Percentiles rank a stretch among this genome's conserved stretches.
Evolutionary conservation across 2,329 filamentous ascomycete genomes (phyloP).

Genomic region (Ceratocystis ficicola): DNA sequence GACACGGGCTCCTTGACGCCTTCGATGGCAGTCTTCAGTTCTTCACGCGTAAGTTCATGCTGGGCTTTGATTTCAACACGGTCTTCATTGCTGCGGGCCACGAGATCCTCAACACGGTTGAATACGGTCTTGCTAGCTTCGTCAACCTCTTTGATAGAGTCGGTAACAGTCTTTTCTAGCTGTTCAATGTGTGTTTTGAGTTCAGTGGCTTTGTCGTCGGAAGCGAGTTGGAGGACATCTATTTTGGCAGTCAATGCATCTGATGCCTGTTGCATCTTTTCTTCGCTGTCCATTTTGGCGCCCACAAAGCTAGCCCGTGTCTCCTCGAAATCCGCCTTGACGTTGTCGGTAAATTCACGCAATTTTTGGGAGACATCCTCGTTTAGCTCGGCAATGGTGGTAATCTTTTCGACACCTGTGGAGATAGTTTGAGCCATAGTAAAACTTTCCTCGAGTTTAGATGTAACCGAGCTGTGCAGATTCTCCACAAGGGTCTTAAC

Average conservation of each 20-base stretch:
- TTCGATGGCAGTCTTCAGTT: slow-evolving; percentile 58
- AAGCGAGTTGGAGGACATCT: slow-evolving; percentile 5
- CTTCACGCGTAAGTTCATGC: slow-evolving; percentile 70
- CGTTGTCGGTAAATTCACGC: slow-evolving; percentile 58
- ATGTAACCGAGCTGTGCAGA: slow-evolving; percentile 63
- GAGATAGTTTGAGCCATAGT: slow-evolving; percentile 58
- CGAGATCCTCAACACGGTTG: slow-evolving; percentile 66
- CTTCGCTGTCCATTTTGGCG: slow-evolving; percentile 70
- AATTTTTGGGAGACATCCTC: slow-evolving; percentile 49
- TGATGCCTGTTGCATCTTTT: slow-evolving; percentile 53
- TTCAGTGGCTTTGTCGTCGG: slow-evolving; percentile 35
- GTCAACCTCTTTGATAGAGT: slow-evolving; percentile 74
- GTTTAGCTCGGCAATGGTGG: slow-evolving; percentile 41
- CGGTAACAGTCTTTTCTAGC: slow-evolving; percentile 66
- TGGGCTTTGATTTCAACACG: slow-evolving; percentile 63
- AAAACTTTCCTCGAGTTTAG: slow-evolving; percentile 63
- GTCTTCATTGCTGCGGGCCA: slow-evolving; percentile 60
- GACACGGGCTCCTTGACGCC: slow-evolving; percentile 63
- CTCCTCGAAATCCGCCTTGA: slow-evolving; percentile 80
- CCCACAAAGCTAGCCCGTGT: slow-evolving; percentile 68
- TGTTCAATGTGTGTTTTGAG: slow-evolving; percentile 77
- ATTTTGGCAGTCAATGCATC: slow-evolving; percentile 42
- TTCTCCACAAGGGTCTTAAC: slow-evolving; percentile 67
- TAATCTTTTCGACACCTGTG: slow-evolving; percentile 16
- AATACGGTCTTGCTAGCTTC: slow-evolving; percentile 82